Evolutionary conservation across 257 asterid genomes (phyloP).

Genomic region (Solanum megistacrolobum): DNA sequence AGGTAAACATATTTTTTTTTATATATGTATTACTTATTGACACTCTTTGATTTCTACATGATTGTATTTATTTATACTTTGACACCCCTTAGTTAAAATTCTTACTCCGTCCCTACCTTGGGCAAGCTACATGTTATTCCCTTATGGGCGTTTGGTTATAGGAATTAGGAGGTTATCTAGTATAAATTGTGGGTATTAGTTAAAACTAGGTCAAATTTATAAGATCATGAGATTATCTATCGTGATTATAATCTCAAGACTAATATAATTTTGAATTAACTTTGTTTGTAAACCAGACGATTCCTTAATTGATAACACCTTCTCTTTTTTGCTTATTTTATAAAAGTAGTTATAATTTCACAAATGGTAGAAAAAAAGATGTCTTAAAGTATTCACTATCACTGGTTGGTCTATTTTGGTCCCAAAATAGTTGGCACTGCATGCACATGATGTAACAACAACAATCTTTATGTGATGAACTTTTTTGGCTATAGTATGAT

Average conservation of each 20-base stretch:
- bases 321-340: background rate
- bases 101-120: background rate
- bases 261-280: background rate
- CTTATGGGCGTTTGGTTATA: background rate
- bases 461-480: background rate
- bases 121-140: background rate
- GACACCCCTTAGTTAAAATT: too few relatives aligned
- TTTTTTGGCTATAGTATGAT: background rate
- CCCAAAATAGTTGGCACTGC: background rate
- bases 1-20: background rate
- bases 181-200: background rate
- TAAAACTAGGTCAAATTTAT: background rate
- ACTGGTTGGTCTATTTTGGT: background rate
- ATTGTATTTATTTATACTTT: too few relatives aligned
- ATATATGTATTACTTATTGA: too few relatives aligned
- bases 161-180: background rate
- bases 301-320: background rate
- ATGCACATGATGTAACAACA: background rate
- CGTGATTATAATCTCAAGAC: background rate
- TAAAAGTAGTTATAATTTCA: background rate
- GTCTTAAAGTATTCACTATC: background rate
- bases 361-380: background rate
- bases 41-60: background rate
- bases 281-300: background rate
- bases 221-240: background rate